Evolutionary conservation across 2,329 filamentous ascomycete species (phyloP), one percentile per base, ranked within the genome.

Genomic region (Talaromyces verruculosus): DNA sequence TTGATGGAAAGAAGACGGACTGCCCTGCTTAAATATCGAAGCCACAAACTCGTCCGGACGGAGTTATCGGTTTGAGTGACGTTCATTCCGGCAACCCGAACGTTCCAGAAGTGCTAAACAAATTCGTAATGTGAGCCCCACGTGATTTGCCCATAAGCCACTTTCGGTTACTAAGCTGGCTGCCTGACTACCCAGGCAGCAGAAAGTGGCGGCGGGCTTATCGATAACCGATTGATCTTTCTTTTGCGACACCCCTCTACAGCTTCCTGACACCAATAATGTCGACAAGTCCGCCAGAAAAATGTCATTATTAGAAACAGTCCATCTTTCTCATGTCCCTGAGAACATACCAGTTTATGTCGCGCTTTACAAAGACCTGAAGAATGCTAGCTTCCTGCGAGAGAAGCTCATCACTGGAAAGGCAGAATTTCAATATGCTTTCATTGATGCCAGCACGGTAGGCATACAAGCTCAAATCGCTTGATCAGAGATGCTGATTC

Each of bases 391-490:
- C 0, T 93, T 90, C 73, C 83, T 99, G 51, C 89, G 93, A 62
- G 84, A 89, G 71, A 93, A 97, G 80, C 87, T 99, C 5, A 83
- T 98, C n/a, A 85, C 87, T 5, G 91, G 91, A 62, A 97, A 98
- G 75, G 74, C 87, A 11, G 89, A 89, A 8, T 98, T 93, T 72
- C 93, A 98, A 78, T 98, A 98, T 82, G 93, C 93, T 39, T 91
- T 99, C 70, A 86, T 99, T 57, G 94, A 99, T 79, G 93, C 93
- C 22, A 88, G 87, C 55, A 87, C 91, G 76, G 89, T 93, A 83
- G 84, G 79, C 68, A 30, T 49, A 39, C 30, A 15, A 43, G 7
- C 17, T 17, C 11, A 33, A 25, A 30, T 25, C 22, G 49, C 5
- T 28, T 10, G n/a, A 13, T 53, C 17, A 10, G 22, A 41, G 17